Evolutionary conservation across 2,329 filamentous ascomycete species (phyloP), one percentile per base, ranked within the genome.

Genomic region (Massarina eburnea): DNA sequence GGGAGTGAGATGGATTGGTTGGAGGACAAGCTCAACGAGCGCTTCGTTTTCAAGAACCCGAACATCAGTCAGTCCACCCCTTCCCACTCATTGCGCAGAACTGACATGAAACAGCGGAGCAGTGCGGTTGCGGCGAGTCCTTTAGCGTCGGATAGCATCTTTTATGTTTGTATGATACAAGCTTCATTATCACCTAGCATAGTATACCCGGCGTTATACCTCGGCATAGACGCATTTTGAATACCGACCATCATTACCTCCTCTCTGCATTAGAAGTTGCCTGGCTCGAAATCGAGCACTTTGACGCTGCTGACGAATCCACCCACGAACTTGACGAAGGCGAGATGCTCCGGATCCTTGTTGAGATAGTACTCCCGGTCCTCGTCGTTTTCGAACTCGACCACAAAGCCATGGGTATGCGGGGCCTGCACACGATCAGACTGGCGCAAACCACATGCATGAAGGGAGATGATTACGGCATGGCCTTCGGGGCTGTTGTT

Each of bases 1-100:
- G 94, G 94, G 4, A 96, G 88, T 66, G 92, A 97, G 74, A 99
- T 99, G 94, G 94, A 99, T 67, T 99, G 92, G 91, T 80, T 92
- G 9, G 91, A 97, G 73, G 94, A 97, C 62, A 96, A 95, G 76
- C 75, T 99, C 54, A 95, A 87, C 69, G 82, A 91, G 71, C 80
- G 89, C 55, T 99, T 99, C 71, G 85, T 96, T 40, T 99, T 99
- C 74, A 86, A 83, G 68, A 99, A 99, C 70, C 94, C 94, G 2
- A 99, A 99, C 66, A 97, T 97, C 68, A 99, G 91, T 96, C 76
- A 82, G 91, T 85, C 20, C 15, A 2, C 8, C n/a, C 8, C 8
- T 30, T 8, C 4, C 4, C 15, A 8, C 12, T 15, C 7, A 9
- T 5, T 24, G 12, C 24, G 32, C 10, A 41, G 29, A 17, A 43